Conservation (phyloP, 2,329 filamentous ascomycete species). For the Penicillium sp. region DNA sequence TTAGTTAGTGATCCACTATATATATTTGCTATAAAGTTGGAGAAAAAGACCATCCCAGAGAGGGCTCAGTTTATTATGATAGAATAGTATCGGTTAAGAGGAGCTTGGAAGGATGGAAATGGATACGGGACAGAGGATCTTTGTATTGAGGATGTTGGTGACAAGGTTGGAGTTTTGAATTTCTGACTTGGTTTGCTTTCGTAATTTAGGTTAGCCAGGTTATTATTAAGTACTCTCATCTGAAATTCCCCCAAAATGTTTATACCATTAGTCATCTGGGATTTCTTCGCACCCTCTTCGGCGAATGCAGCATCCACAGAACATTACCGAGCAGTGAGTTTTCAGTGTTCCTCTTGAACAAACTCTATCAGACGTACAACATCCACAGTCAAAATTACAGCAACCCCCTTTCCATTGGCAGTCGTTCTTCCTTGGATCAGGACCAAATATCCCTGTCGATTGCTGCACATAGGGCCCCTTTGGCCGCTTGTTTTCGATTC, state of each 20-base stretch:
- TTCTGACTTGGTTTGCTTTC: background rate
- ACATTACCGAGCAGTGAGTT: background rate
- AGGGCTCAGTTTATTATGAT: too few species aligned
- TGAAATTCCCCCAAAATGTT: background rate
- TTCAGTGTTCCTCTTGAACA: background rate
- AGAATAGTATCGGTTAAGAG: too few species aligned
- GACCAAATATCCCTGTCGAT: background rate
- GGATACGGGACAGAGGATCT: too few species aligned
- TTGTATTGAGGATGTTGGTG: background rate
- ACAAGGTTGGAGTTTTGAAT: background rate
- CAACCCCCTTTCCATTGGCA: constrained; percentile 2
- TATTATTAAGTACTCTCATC: background rate
- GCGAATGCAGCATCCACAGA: constrained; percentile 11
- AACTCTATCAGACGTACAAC: background rate
- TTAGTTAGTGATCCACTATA: too few species aligned
- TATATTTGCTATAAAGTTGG: too few species aligned
- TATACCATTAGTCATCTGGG: background rate
- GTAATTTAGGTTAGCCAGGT: background rate
- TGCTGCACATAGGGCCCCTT: background rate
- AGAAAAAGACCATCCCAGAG: too few species aligned
- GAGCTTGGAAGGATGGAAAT: too few species aligned
- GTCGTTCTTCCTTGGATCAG: background rate
- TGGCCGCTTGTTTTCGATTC: background rate
- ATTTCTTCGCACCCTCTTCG: background rate
- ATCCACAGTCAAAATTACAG: constrained; percentile 7